A percentile compares a stretch with the other conserved stretches of the same genome.
phyloP scores from a whole-genome alignment of 1,284 basidiomycete species.

The Lentinula novae-zelandiae region DNA sequence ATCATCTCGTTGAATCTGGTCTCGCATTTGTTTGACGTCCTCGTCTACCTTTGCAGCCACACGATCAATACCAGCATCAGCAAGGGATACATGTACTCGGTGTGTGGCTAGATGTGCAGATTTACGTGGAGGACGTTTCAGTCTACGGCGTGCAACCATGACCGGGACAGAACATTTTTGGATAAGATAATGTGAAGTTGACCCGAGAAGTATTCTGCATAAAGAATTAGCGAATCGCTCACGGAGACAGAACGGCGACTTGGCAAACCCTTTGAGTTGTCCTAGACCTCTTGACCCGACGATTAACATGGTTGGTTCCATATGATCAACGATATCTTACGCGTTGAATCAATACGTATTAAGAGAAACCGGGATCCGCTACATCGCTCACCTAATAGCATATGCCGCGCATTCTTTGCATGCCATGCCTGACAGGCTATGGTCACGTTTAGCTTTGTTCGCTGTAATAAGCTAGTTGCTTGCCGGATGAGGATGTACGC shows the following conservation, averaged over 20 bases:
- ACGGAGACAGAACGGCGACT: not conserved
- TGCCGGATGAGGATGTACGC: constrained; percentile 87
- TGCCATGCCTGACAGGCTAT: constrained; percentile 95
- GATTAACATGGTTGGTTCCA: constrained; percentile 91
- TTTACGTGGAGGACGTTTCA: constrained; percentile 69
- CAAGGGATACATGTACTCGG: constrained; percentile 77
- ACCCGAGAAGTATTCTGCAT: constrained; percentile 87
- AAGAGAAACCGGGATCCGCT: constrained; percentile 58
- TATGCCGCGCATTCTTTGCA: constrained; percentile 90
- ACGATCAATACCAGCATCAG: constrained; percentile 78
- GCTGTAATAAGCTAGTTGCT: constrained; percentile 84
- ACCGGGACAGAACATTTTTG: constrained; percentile 91
- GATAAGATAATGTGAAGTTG: constrained; percentile 95
- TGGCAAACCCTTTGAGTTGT: constrained; percentile 80
- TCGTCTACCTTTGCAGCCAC: constrained; percentile 71
- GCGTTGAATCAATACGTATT: not conserved
- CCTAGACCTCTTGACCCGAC: constrained; percentile 92
- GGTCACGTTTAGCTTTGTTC: constrained; percentile 83
- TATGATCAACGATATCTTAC: constrained; percentile 84
- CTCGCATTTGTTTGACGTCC: constrained; percentile 67
- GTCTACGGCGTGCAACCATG: constrained; percentile 84
- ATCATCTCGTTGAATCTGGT: constrained; percentile 65
- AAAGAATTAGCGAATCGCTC: constrained; percentile 3
- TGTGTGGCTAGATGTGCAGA: constrained; percentile 62
- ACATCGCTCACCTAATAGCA: constrained; percentile 88